phyloP scores from a whole-genome alignment of 148 eudicot species.

The Polygonum aviculare region DNA sequence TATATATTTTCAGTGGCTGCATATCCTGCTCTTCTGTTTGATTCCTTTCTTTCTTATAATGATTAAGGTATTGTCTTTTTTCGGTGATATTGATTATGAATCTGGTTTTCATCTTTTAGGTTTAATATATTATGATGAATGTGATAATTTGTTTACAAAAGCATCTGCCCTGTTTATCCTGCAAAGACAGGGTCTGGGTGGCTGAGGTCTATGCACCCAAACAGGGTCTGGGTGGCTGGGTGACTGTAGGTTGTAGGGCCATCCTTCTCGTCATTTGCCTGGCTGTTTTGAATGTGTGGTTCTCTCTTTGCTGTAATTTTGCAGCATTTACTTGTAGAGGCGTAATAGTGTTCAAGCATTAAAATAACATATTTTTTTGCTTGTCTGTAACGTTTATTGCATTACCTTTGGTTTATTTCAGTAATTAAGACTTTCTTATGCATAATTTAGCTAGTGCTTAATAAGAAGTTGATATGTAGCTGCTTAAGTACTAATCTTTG shows the following conservation, averaged over 20 bases:
- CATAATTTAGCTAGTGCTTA: background rate
- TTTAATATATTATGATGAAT: background rate
- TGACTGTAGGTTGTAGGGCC: background rate
- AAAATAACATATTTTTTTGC: no score
- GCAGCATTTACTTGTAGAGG: background rate
- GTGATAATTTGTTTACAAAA: background rate
- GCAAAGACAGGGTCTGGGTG: no score
- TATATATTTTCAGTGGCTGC: background rate
- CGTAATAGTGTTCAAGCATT: background rate
- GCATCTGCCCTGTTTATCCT: no score
- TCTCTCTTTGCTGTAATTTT: background rate
- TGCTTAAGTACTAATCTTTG: background rate
- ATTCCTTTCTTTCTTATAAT: no score
- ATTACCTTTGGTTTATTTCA: background rate
- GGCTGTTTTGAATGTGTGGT: background rate
- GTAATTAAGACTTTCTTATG: background rate
- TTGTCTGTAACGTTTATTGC: background rate
- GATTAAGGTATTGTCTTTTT: background rate
- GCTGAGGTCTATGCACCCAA: no score
- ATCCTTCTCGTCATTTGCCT: background rate
- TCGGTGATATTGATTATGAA: background rate
- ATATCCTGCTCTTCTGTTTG: no score
- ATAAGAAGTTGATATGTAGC: background rate
- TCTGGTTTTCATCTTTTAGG: background rate
- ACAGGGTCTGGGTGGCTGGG: no score